Evolutionary conservation across 805 yeast species (phyloP).

Genomic region (Candida xyloterini): DNA sequence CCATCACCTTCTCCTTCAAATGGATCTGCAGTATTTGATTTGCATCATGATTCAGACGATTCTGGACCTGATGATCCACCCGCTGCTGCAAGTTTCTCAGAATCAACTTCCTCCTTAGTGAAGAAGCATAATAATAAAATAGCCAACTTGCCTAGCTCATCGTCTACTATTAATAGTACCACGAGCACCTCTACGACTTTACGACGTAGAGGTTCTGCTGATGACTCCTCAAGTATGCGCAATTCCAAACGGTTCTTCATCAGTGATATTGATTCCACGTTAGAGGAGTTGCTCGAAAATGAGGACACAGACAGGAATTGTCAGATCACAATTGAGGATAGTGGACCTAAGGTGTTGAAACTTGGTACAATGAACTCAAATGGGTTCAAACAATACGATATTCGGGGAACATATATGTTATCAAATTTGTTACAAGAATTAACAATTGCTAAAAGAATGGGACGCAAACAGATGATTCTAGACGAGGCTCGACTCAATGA

Average conservation of each 20-base stretch:
- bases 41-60: conserved; percentile 9
- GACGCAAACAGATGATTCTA: conserved; percentile 70
- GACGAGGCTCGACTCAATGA: conserved; percentile 84
- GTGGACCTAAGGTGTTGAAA: conserved; percentile 77
- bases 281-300: conserved; percentile 60
- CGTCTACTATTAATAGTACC: background rate
- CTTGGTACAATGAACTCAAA: conserved; percentile 82
- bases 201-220: conserved; percentile 53
- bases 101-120: conserved; percentile 22
- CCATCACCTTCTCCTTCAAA: conserved; percentile 8
- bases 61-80: conserved; percentile 3
- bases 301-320: conserved; percentile 85
- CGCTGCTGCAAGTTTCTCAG: conserved; percentile 14
- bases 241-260: conserved; percentile 59
- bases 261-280: conserved; percentile 69
- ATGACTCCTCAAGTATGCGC: conserved; percentile 38
- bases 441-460: conserved; percentile 79
- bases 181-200: conserved; percentile 6
- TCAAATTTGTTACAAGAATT: conserved; percentile 84
- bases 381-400: conserved; percentile 69
- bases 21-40: conserved; percentile 20
- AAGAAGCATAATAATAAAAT: conserved; percentile 15
- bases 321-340: conserved; percentile 84
- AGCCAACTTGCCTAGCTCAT: conserved; percentile 3
- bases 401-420: conserved; percentile 87